Conservation (phyloP, 2,329 filamentous ascomycete genomes). For the Sporothrix humicola region DNA sequence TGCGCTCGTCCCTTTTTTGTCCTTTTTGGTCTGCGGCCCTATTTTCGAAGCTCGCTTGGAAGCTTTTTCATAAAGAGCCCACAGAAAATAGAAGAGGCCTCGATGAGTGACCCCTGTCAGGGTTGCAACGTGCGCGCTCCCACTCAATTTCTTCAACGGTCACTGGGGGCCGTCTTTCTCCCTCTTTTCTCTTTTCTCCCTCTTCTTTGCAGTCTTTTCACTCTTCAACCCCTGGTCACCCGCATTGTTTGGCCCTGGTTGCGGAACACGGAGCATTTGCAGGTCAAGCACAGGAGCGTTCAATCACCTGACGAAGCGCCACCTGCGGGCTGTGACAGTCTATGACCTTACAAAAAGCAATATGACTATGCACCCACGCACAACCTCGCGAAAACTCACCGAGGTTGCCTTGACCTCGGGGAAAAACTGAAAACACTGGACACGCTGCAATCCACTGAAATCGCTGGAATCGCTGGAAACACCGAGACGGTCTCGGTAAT, state of each 20-base stretch:
- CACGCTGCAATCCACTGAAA: too few species aligned
- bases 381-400: not conserved
- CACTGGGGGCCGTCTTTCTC: not conserved
- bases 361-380: not conserved
- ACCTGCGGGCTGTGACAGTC: not conserved
- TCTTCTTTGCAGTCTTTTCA: not conserved
- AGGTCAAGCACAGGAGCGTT: slow-evolving; percentile 25
- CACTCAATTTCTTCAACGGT: not conserved
- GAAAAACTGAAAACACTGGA: not conserved
- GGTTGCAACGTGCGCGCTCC: slow-evolving; percentile 19
- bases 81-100: not conserved
- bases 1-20: too few species aligned
- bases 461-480: too few species aligned
- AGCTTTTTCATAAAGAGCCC: not conserved
- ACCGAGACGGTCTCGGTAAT: too few species aligned
- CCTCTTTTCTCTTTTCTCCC: not conserved
- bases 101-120: not conserved
- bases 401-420: not conserved
- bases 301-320: slow-evolving; percentile 25
- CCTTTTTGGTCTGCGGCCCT: not conserved
- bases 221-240: not conserved
- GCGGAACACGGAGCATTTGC: not conserved
- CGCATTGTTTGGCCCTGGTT: not conserved
- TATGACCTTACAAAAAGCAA: not conserved
- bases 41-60: slow-evolving; percentile 3